Percentiles rank a stretch among this genome's conserved stretches.
phyloP scores from a whole-genome alignment of 179 eudicot genomes.

The Vitellaria paradoxa region DNA sequence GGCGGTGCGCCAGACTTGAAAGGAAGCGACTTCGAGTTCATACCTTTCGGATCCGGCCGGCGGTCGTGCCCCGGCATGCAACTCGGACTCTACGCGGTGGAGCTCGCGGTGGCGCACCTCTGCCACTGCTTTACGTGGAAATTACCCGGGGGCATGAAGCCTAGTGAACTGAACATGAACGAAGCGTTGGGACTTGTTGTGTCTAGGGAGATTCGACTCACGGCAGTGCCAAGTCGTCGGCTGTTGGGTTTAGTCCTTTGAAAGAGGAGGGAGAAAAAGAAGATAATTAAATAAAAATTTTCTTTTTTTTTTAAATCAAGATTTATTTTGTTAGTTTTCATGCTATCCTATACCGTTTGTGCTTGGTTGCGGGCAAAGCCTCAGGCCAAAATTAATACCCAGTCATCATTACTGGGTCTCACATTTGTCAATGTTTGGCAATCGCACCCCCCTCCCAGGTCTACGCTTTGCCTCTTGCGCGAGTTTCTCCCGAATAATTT shows the following conservation, averaged over 20 bases:
- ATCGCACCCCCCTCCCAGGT: too few species aligned
- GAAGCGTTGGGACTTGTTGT: constrained; percentile 67
- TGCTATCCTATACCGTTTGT: too few species aligned
- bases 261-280: neutral
- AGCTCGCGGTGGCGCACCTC: constrained; percentile 56
- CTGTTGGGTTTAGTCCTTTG: constrained; percentile 36
- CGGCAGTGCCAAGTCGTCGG: constrained; percentile 54
- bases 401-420: too few species aligned
- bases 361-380: too few species aligned
- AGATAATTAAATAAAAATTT: too few species aligned
- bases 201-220: constrained; percentile 50
- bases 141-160: constrained; percentile 64
- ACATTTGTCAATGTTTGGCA: too few species aligned
- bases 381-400: too few species aligned
- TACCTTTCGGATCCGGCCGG: constrained; percentile 75
- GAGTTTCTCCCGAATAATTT: too few species aligned
- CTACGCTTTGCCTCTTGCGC: too few species aligned
- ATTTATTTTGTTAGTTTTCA: too few species aligned
- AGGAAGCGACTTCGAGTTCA: constrained; percentile 53
- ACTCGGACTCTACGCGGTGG: constrained; percentile 56
- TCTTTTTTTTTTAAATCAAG: too few species aligned
- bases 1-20: constrained; percentile 54
- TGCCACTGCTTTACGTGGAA: constrained; percentile 59
- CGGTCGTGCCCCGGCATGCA: constrained; percentile 77
- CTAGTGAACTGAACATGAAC: constrained; percentile 42